Base-by-base conservation (phyloP, 2,329 filamentous ascomycete genomes). In the Fusarium brachygibbosum region DNA sequence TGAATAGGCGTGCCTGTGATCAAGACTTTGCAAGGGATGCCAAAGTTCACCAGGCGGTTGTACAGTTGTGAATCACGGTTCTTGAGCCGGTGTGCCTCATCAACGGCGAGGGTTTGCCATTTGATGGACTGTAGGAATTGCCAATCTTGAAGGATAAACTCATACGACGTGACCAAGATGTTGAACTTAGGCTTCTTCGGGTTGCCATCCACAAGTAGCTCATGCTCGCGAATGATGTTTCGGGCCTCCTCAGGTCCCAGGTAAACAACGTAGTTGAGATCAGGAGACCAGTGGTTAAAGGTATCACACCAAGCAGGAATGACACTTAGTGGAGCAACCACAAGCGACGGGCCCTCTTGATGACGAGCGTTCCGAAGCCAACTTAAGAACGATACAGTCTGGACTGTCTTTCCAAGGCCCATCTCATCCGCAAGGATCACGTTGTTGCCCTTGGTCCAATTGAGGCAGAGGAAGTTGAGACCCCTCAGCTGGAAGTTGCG, bases 221-320 rank as follows among this genome's bases (percentile, higher is more conserved):
- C 96, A 74, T 97, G 91, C 45, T 98, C 93, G 37, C 91, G 90
- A 67, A 99, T 97, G 72, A 94, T 95, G 69, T 86, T 91, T 44
- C 97, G 92, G 32, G 96, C 91, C 34, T 91, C 88, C 77, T 96
- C 92, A 56, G 94, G 95, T 51, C 97, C 96, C 53, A 95, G 93
- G 79, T 99, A 99, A 54, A 98, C 93, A 60, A 99, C 93, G 79
- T 98, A 98, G 79, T 99, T 98, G 67, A 98, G 82, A 76, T 98
- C 95, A 0, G 96, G 96, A 4, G 96, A 90, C 96, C 96, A 99
- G 69, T 92, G 86, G 79, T 98, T 96, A 80, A 99, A 98, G 1
- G 96, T 99, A 76, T 99, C 96, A 45, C 93, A 96, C 96, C 96
- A 99, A 4, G 96, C 94, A 9, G 96, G 95, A 82, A 99, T 97